These are phyloP conservation scores for Ophiostoma tasmaniense DNA, from an alignment of 2,329 filamentous ascomycete genomes.

Conservation along the genomic window DNA sequence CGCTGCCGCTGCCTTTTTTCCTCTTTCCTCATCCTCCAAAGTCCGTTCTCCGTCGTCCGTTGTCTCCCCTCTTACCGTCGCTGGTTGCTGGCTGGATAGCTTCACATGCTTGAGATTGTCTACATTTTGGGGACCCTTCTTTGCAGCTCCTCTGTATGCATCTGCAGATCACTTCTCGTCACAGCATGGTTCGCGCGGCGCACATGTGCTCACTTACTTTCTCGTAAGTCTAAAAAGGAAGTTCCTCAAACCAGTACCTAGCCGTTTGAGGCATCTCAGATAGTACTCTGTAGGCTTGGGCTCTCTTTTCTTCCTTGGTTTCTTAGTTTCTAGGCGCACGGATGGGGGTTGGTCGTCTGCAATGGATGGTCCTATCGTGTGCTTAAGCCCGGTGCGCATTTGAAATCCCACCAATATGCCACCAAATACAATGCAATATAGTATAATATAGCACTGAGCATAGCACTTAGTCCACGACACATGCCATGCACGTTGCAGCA, in stretches of 20 bases:
- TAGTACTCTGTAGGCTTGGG: neutral
- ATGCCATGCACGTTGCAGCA: neutral
- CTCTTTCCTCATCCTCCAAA: neutral
- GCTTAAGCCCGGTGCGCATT: neutral
- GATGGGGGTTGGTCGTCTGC: neutral
- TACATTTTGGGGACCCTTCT: neutral
- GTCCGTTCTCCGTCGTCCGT: neutral
- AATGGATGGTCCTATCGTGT: neutral
- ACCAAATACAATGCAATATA: neutral
- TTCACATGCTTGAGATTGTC: neutral
- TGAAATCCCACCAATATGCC: neutral
- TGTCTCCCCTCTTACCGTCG: neutral
- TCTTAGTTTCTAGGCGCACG: neutral
- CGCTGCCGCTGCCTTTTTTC: neutral
- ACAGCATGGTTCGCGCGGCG: neutral
- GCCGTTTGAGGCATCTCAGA: conserved; percentile 2
- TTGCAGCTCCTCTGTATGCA: neutral
- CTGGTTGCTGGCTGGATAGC: neutral
- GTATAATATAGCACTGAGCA: neutral
- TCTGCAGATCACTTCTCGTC: neutral
- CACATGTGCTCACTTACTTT: neutral
- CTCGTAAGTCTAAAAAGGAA: neutral
- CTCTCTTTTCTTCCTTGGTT: neutral
- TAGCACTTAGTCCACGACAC: neutral
- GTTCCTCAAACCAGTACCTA: neutral